Percentiles rank a stretch among this genome's conserved stretches.
These are phyloP conservation scores for Nadsonia commutata DNA, from an alignment of 1,139 yeast species.

Conservation along the genomic window DNA sequence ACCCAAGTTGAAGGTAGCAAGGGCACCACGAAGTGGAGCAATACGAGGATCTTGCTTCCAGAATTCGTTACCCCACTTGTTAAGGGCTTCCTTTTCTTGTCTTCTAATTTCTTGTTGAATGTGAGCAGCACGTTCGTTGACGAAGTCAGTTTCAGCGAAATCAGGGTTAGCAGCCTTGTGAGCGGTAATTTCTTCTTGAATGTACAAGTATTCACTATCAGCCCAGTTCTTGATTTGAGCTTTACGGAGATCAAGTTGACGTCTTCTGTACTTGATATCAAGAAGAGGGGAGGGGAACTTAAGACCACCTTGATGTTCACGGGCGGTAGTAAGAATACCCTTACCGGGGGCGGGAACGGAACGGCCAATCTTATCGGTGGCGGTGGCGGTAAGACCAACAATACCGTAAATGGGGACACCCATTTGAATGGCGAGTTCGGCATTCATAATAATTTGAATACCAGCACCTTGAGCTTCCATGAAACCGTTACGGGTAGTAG, in stretches of 20 bases:
- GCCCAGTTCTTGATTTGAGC: conserved; percentile 72
- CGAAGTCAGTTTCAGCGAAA: conserved; percentile 33
- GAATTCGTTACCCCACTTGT: conserved; percentile 93
- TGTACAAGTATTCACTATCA: conserved; percentile 59
- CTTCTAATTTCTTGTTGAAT: conserved; percentile 71
- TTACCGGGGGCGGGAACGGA: conserved; percentile 99
- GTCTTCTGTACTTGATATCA: conserved; percentile 84
- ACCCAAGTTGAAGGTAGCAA: conserved; percentile 84
- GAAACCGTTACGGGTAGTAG: conserved; percentile 91
- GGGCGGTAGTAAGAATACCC: conserved; percentile 96
- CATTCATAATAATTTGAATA: conserved; percentile 92
- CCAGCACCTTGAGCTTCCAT: conserved; percentile 99
- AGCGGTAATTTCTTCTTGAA: conserved; percentile 54
- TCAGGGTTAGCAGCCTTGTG: conserved; percentile 25
- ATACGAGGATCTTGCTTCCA: conserved; percentile 83
- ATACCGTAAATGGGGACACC: conserved; percentile 98
- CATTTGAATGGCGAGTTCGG: conserved; percentile 86
- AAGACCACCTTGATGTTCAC: conserved; percentile 76
- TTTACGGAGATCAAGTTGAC: conserved; percentile 75
- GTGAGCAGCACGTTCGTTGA: conserved; percentile 77
- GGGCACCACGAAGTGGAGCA: conserved; percentile 93
- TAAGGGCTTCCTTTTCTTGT: conserved; percentile 80
- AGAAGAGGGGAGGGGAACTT: conserved; percentile 70
- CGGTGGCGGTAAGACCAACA: conserved; percentile 88
- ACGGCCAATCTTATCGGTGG: conserved; percentile 96